These are phyloP conservation scores for Brassica cretica DNA, from an alignment of 345 rosid species.

Conservation along the genomic window DNA sequence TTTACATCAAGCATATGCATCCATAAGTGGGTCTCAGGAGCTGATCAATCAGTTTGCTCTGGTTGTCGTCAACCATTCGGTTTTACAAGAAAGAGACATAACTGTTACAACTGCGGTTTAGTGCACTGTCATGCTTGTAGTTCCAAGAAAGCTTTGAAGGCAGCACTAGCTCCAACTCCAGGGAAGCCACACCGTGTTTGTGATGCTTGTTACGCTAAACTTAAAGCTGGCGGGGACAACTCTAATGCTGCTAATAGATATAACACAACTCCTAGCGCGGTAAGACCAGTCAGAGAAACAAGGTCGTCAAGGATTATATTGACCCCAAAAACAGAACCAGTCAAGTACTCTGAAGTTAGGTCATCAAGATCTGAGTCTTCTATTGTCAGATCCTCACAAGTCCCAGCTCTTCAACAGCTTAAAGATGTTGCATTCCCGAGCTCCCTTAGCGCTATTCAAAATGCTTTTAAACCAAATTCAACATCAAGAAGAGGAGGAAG, in stretches of 20 bases:
- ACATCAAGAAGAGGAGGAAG: constrained; percentile 62
- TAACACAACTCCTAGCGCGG: constrained; percentile 44
- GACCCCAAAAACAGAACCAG: constrained; percentile 64
- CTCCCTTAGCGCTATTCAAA: constrained; percentile 67
- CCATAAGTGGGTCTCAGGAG: constrained; percentile 96
- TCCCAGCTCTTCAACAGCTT: constrained; percentile 60
- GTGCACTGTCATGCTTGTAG: constrained; percentile 97
- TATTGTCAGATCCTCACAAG: constrained; percentile 69
- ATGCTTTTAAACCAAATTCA: constrained; percentile 55
- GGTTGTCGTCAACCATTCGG: constrained; percentile 94
- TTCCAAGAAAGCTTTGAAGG: constrained; percentile 87
- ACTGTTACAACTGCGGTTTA: constrained; percentile 89
- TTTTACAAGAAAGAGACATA: constrained; percentile 91
- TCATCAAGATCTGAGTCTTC: constrained; percentile 61
- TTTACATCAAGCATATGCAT: constrained; percentile 86
- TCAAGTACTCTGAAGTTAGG: constrained; percentile 68
- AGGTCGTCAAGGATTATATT: constrained; percentile 60
- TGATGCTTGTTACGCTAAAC: constrained; percentile 82
- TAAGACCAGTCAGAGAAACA: constrained; percentile 47
- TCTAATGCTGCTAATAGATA: constrained; percentile 43
- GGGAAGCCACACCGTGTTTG: constrained; percentile 97
- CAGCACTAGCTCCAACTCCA: constrained; percentile 97
- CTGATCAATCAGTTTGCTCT: constrained; percentile 90
- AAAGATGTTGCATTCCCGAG: constrained; percentile 78
- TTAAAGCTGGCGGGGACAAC: constrained; percentile 67